Evolutionary conservation across 768 basidiomycete genomes (phyloP), one percentile per base, ranked within the genome.

Genomic region (Phaeotremella skinneri): DNA sequence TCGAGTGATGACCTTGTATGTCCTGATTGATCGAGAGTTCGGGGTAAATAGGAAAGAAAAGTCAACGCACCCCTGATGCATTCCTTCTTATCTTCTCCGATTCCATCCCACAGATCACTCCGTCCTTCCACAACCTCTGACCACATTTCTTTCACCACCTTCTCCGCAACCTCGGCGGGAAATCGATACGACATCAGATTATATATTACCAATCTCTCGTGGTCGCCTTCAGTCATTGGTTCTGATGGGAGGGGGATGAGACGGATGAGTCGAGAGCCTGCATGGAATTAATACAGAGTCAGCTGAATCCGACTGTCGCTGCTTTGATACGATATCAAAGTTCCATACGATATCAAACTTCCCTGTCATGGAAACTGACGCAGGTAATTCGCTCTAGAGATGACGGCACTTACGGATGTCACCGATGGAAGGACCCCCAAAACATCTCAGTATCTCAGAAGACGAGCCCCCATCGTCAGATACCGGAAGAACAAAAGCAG

Each of bases 401-500:
- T 14, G 23, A 20, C 52, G 34, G 7, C 26, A 49, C 69, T 64
- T 42, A 73, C 75, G 69, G 11, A 76, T 74, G 63, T 76, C 75
- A 20, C 75, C 75, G 6, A 76, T 74, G 13, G 72, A 72, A 7
- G 75, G 75, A 6, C 75, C 75, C 11, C 79, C 79, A n/a, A 97
- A 81, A 23, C 92, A 90, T 49, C 92, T 85, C 52, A 92, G 89
- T 52, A 94, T 94, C 80, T 96, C 92, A 64, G 89, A 89, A 2
- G 91, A 94, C 2, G 90, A 91, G 43, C 93, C 93, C 1, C 93
- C 93, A 74, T 97, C 91, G 72, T 97, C 93, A 4, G 91, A 93
- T 30, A 97, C 90, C 4, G 93, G 93, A 31, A 97, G 81, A 25
- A 92, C 86, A 70, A 92, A 91, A 69, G 85, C 87, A 23, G 88